phyloP scores from a whole-genome alignment of 2,329 filamentous ascomycete genomes.

The Sphaerulina musiva region DNA sequence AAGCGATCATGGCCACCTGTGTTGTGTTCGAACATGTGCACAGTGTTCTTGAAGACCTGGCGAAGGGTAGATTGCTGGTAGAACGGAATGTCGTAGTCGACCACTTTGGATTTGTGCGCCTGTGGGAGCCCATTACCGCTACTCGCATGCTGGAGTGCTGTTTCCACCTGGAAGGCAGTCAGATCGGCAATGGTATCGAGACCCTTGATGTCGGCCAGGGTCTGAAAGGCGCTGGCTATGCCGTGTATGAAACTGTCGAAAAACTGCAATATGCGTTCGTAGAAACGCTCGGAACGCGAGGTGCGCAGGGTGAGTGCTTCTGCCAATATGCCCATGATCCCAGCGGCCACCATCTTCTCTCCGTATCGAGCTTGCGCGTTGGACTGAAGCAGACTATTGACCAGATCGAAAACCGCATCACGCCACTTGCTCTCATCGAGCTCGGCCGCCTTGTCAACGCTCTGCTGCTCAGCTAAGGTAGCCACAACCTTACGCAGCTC shows the following conservation, averaged over 20 bases:
- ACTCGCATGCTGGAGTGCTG: slow-evolving; percentile 60
- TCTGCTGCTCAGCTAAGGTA: slow-evolving; percentile 60
- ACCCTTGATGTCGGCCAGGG: slow-evolving; percentile 73
- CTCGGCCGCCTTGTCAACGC: slow-evolving; percentile 54
- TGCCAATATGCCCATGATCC: slow-evolving; percentile 81
- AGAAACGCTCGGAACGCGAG: slow-evolving; percentile 70
- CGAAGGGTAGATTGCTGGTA: slow-evolving; percentile 90
- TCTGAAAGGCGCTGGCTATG: slow-evolving; percentile 75
- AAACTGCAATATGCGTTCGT: slow-evolving; percentile 78
- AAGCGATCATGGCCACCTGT: slow-evolving; percentile 81
- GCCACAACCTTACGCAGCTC: slow-evolving; percentile 84
- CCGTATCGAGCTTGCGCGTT: slow-evolving; percentile 53
- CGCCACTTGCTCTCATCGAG: slow-evolving; percentile 75
- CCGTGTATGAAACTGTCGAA: slow-evolving; percentile 77
- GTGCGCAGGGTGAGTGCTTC: slow-evolving; percentile 83
- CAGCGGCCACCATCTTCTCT: slow-evolving; percentile 78
- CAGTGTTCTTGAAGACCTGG: slow-evolving; percentile 91
- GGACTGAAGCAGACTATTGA: slow-evolving; percentile 66
- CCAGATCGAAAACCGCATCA: slow-evolving; percentile 78
- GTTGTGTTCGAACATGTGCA: slow-evolving; percentile 84
- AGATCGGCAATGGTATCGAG: slow-evolving; percentile 87
- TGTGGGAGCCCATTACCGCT: slow-evolving; percentile 64
- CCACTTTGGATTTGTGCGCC: slow-evolving; percentile 68
- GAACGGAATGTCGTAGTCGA: slow-evolving; percentile 90
- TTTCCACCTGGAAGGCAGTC: slow-evolving; percentile 69